A percentile compares a stretch with the other conserved stretches of the same genome.
Evolutionary conservation across 2,329 filamentous ascomycete genomes (phyloP).

Genomic region (Plenodomus lindquistii): DNA sequence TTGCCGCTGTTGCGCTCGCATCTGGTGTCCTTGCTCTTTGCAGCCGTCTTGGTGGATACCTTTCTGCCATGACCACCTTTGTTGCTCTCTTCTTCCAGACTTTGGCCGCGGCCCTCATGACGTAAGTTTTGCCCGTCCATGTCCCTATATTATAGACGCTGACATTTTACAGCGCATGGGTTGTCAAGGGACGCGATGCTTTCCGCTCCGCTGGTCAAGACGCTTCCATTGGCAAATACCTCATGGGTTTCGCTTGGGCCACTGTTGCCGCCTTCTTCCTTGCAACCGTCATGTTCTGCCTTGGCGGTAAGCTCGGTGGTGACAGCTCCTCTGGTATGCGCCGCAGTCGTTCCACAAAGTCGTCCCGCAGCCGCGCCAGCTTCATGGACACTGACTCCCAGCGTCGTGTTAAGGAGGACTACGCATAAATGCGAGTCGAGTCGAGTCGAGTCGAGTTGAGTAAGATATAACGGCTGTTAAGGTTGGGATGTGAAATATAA

Average conservation of each 20-base stretch:
- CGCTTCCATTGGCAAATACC: constrained; percentile 67
- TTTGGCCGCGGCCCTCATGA: constrained; percentile 72
- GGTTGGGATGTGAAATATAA: neutral
- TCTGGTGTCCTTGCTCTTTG: constrained; percentile 70
- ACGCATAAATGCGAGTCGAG: neutral
- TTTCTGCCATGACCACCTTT: constrained; percentile 62
- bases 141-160: constrained; percentile 2
- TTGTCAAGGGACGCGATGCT: constrained; percentile 69
- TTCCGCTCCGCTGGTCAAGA: constrained; percentile 61
- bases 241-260: constrained; percentile 78
- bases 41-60: constrained; percentile 69
- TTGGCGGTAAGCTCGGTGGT: constrained; percentile 59
- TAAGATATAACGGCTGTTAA: neutral
- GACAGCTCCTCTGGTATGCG: constrained; percentile 45
- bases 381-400: constrained; percentile 61
- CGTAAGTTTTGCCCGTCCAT: constrained; percentile 56
- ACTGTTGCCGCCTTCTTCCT: constrained; percentile 69
- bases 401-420: constrained; percentile 18
- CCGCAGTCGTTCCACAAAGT: constrained; percentile 55
- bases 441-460: neutral
- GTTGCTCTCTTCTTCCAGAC: constrained; percentile 71
- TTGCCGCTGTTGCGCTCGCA: constrained; percentile 70
- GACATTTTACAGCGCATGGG: constrained; percentile 58
- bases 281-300: constrained; percentile 68
- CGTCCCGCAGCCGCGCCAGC: constrained; percentile 50